Conservation (phyloP, 129 eudicot genomes). For the Kitagawia praeruptora region DNA sequence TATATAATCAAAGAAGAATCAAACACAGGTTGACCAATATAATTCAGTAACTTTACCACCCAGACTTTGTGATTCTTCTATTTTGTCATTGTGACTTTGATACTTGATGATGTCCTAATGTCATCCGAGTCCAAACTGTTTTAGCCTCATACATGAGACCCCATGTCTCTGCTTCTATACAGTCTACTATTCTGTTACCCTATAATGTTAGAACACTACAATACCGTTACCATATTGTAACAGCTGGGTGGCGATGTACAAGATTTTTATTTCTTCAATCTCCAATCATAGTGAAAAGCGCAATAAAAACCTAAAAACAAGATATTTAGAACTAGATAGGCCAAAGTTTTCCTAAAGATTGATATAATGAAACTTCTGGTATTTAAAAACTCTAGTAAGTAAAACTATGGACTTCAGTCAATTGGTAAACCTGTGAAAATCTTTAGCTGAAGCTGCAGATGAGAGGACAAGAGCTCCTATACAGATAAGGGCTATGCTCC, state of each 20-base stretch:
- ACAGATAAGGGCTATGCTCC: slow-evolving; percentile 35
- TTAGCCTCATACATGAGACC: background rate
- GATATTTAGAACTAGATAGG: background rate
- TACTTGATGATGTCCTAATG: background rate
- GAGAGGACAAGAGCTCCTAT: slow-evolving; percentile 38
- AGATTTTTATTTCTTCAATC: background rate
- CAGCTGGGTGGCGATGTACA: background rate
- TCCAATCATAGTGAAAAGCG: background rate
- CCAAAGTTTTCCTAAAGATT: background rate
- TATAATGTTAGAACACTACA: background rate
- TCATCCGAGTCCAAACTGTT: background rate
- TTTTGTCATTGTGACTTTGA: background rate
- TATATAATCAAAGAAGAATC: background rate
- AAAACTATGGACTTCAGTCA: slow-evolving; percentile 8
- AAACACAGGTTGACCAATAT: background rate
- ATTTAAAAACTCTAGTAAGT: background rate
- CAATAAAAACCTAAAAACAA: background rate
- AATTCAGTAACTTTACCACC: background rate
- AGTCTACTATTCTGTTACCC: background rate
- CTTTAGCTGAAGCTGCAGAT: slow-evolving; percentile 41
- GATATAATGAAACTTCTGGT: background rate
- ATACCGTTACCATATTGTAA: background rate
- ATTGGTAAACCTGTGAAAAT: slow-evolving; percentile 26
- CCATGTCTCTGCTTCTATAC: background rate
- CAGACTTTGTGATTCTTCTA: background rate